Base-by-base conservation (phyloP, 257 asterid species). In the Plantago ovata region DNA sequence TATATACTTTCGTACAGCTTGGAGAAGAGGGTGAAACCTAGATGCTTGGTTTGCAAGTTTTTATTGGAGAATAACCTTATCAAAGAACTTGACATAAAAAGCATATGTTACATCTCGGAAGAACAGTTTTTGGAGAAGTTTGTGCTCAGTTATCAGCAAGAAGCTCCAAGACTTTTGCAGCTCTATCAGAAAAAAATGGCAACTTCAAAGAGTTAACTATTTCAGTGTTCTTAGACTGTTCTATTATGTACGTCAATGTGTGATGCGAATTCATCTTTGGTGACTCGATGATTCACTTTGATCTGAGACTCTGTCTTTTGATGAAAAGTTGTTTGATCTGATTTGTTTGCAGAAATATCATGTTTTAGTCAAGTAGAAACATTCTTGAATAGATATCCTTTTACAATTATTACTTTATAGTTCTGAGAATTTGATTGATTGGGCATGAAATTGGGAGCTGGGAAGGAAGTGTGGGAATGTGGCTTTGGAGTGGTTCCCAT, bases 111-210 rank as follows among this genome's bases (percentile, higher is more conserved):
- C 20, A 11, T 38, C 40, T 28, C 28, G 7, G 60, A 54, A 36
- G 43, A 54, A 11, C 18, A 7, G 8, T 33, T 54, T 32, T 36
- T 54, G 43, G 16, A 38, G 60, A 55, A 44, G 23, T 55, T 38
- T 33, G 71, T 66, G 59, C 19, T 32, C 3, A 9, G 51, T 4
- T 58, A 47, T 56, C 47, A 20, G 46, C 21, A 60, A 44, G 61
- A 68, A 53, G 72, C 63, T 58, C 72, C 78, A 1, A 66, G 52
- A 54, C 68, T 74, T 28, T 40, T 65, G 40, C 38, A 53, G 41
- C 16, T 33, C 70, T 54, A 54, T 54, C 45, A 9, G 8, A 20
- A 33, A 18, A 23, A 54, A 23, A 13, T 54, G 59, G 45, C 43
- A 28, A 24, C 13, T 55, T 55, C 46, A 55, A 41, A 55, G 60